Percentiles rank a stretch among this genome's conserved stretches.
phyloP scores from a whole-genome alignment of 164 flowering plant species.

The Piper longum region DNA sequence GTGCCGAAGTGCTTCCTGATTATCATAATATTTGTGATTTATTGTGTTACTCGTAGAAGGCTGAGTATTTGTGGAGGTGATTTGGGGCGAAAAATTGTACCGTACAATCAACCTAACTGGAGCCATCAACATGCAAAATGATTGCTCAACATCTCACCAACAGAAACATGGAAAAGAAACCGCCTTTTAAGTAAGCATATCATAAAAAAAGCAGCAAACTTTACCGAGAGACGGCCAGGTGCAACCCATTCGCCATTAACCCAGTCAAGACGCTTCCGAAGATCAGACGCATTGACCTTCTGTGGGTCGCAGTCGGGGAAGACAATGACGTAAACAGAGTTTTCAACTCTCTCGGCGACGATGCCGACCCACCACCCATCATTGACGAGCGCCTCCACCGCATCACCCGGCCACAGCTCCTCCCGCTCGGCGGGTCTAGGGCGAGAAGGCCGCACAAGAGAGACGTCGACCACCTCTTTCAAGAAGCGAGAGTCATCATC shows the following conservation, averaged over 20 bases:
- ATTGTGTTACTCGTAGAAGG: too few species aligned
- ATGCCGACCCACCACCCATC: conserved; percentile 95
- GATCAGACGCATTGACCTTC: conserved; percentile 24
- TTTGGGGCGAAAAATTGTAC: too few species aligned
- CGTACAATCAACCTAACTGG: too few species aligned
- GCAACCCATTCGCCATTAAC: conserved; percentile 52
- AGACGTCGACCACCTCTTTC: conserved; percentile 41
- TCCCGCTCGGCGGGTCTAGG: conserved; percentile 22
- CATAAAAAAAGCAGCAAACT: too few species aligned
- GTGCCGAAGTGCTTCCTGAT: too few species aligned
- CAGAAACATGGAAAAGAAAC: too few species aligned
- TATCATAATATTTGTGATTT: too few species aligned
- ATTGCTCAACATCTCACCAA: too few species aligned
- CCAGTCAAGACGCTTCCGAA: conserved; percentile 68
- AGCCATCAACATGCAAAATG: too few species aligned
- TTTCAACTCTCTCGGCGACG: conserved; percentile 27
- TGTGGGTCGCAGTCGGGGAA: conserved; percentile 41
- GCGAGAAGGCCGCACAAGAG: conserved; percentile 50
- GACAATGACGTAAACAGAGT: conserved; percentile 31
- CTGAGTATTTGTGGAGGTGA: too few species aligned
- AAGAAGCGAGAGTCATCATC: conserved; percentile 26
- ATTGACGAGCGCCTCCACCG: conserved; percentile 67
- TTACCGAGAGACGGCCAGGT: conserved; percentile 2
- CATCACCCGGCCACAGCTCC: conserved; percentile 24
- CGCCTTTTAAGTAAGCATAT: too few species aligned